Base-by-base conservation (phyloP, 176 grass and related monocot species). In the Phoenix roebelenii region DNA sequence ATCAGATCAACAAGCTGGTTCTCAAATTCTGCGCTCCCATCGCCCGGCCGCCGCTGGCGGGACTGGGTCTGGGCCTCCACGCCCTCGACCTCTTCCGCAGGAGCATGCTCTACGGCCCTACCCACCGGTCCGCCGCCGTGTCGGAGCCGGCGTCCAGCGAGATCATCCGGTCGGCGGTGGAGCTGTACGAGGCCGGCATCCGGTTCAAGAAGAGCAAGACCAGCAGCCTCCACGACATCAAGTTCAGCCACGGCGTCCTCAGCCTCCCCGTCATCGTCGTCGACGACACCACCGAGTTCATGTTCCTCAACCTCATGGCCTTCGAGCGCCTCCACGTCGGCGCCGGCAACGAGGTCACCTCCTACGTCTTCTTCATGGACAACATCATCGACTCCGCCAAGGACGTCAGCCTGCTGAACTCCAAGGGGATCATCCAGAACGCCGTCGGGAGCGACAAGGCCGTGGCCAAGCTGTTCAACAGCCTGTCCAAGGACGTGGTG, bases 391-490 rank as follows among this genome's bases (percentile, higher is more conserved):
- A 44, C 35, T 44, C 35, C 5, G 35, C 35, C 35, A 44, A 44
- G 35, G 35, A 44, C 5, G 35, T 44, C 35, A 44, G 35, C 35
- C 14, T 44, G 35, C 35, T 44, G 9, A 7, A 44, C 9, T 44
- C 35, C 35, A 44, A 61, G 23, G 49, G 70, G 19, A 49, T 87
- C 10, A 9, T 87, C 0, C 5, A 15, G 3, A 87, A 68, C 63
- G 4, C 51, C 16, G 9, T 87, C 0, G 84, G 84, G 7, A 72
- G 84, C 65, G 74, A 87, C 60, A 75, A 72, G 74, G 69, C 69
- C 0, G 75, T 75, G 61, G 84, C 79, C 16, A 66, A 23, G 55
- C 39, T 87, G 15, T 71, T 82, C 70, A 87, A 3, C 17, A 66
- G 70, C 0, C 50, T 87, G 7, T 69, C 74, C 7, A 70, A 72